Evolutionary conservation across 2,329 filamentous ascomycete genomes (phyloP).

Genomic region (Claviceps capensis): DNA sequence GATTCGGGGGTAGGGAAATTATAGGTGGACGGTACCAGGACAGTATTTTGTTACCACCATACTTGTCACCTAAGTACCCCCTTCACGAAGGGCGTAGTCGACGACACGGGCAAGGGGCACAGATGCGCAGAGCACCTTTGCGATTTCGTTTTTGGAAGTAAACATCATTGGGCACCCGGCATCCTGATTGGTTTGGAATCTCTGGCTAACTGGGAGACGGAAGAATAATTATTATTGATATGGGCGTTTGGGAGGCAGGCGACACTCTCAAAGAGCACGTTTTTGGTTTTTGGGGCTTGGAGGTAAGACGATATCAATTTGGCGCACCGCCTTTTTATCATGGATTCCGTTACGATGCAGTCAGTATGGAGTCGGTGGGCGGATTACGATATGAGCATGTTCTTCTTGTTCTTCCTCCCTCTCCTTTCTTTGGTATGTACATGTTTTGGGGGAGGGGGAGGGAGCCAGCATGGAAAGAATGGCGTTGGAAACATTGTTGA

Average conservation of each 20-base stretch:
- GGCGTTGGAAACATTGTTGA: slow-evolving; percentile 5
- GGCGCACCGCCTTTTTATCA: not conserved
- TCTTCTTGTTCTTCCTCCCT: not conserved
- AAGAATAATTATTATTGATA: not conserved
- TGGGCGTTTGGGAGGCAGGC: slow-evolving; percentile 3
- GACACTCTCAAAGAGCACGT: not conserved
- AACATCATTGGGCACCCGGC: not conserved
- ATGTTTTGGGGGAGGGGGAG: too few species aligned
- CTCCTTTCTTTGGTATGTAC: not conserved
- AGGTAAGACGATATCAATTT: not conserved
- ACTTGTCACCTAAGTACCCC: not conserved
- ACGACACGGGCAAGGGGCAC: not conserved
- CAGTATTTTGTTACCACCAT: not conserved
- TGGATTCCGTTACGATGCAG: slow-evolving; percentile 1
- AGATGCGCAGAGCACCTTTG: not conserved
- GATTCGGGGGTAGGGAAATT: slow-evolving; percentile 14
- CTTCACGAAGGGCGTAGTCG: not conserved
- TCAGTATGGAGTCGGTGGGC: not conserved
- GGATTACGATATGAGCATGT: not conserved
- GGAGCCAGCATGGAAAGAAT: not conserved
- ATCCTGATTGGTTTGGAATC: not conserved
- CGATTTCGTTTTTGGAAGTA: not conserved
- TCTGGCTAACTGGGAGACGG: not conserved
- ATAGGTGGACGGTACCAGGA: slow-evolving; percentile 3
- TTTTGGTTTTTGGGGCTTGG: not conserved